Conservation (phyloP, 768 basidiomycete species). For the Boletellus ananiceps region DNA sequence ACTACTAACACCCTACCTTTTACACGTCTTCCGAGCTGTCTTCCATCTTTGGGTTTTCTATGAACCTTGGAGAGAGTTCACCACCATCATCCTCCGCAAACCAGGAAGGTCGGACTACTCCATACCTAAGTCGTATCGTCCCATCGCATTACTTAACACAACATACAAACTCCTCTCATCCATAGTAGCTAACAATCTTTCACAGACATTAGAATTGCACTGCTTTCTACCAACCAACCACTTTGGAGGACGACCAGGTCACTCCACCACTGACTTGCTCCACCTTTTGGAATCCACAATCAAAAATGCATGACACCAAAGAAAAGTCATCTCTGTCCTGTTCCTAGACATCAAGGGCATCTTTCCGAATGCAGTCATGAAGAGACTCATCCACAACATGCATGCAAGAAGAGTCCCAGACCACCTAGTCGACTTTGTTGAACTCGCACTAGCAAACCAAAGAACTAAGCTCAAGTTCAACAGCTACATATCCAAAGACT, state of each 20-base stretch:
- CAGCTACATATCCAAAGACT: no score
- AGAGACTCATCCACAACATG: no score
- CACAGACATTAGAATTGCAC: neutral
- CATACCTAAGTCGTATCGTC: conserved; percentile 31
- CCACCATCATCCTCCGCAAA: conserved; percentile 32
- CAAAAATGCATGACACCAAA: neutral
- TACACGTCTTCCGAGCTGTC: no score
- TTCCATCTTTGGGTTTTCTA: conserved; percentile 11
- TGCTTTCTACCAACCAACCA: neutral
- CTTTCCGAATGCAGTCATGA: no score
- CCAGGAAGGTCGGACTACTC: conserved; percentile 35
- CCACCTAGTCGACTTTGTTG: no score
- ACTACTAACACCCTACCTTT: conserved; percentile 4
- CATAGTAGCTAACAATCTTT: neutral
- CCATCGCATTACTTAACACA: conserved; percentile 22
- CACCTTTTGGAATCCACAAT: neutral
- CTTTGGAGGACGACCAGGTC: neutral
- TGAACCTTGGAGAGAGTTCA: conserved; percentile 22
- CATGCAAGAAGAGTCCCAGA: no score
- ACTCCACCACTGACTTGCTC: neutral
- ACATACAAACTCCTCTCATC: neutral
- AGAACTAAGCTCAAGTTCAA: no score
- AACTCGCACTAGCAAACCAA: no score
- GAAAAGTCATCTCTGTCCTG: no score
- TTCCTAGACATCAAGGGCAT: no score